Conservation (phyloP, 2,329 filamentous ascomycete species). For the Metarhizium brunneum region DNA sequence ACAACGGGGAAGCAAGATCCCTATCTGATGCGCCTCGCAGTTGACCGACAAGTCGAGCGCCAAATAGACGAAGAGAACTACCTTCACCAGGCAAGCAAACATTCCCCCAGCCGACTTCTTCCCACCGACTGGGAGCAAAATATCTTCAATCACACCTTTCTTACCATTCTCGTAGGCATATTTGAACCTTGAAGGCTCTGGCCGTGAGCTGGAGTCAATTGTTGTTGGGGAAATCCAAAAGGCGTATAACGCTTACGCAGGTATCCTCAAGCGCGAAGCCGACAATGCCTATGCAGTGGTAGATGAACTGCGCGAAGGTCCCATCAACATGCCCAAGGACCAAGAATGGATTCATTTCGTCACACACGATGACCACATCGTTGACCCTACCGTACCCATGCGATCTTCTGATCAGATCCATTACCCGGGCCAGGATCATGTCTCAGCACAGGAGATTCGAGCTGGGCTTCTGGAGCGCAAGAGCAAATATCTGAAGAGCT, state of each 20-base stretch:
- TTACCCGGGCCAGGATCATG: slow-evolving; percentile 84
- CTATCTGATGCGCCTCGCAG: slow-evolving; percentile 74
- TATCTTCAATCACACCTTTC: neutral
- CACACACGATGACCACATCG: slow-evolving; percentile 70
- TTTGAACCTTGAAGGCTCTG: slow-evolving; percentile 87
- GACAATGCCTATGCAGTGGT: slow-evolving; percentile 70
- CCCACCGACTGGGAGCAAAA: neutral
- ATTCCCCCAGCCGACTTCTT: neutral
- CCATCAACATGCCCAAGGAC: slow-evolving; percentile 89
- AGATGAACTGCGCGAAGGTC: slow-evolving; percentile 73
- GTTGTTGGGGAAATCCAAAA: slow-evolving; percentile 97
- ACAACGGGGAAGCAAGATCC: slow-evolving; percentile 85
- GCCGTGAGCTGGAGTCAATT: slow-evolving; percentile 89
- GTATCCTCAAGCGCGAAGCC: slow-evolving; percentile 83
- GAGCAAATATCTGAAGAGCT: slow-evolving; percentile 98
- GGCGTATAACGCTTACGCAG: slow-evolving; percentile 88
- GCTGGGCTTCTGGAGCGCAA: slow-evolving; percentile 91
- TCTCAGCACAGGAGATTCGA: slow-evolving; percentile 72
- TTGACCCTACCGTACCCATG: slow-evolving; percentile 74
- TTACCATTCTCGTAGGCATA: slow-evolving; percentile 56
- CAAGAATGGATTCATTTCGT: slow-evolving; percentile 85
- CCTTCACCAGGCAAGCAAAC: slow-evolving; percentile 63
- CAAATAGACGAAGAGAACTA: slow-evolving; percentile 98
- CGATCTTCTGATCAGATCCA: slow-evolving; percentile 73
- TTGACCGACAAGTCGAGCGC: slow-evolving; percentile 83